Evolutionary conservation across 164 flowering plant genomes (phyloP), one percentile per base, ranked within the genome.

Genomic region (Aristolochia contorta): DNA sequence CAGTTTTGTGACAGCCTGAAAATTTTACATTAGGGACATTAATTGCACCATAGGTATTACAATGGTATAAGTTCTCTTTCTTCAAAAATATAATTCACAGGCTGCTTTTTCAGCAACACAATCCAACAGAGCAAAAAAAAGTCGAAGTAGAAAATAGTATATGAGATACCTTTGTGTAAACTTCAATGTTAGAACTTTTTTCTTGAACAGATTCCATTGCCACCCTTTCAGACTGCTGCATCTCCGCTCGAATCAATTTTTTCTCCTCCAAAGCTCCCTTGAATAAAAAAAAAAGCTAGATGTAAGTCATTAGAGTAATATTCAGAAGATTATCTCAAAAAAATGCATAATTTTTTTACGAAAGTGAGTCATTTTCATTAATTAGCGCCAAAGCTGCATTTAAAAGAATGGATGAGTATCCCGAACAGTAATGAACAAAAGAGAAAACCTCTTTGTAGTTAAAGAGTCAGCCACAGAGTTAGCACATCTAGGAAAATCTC

Each of bases 261-360:
- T 81, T 86, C 75, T 86, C 94, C 75, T 84, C 96, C 52, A 91
- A 64, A 63, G 94, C 82, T 64, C 81, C 78, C 98, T 91, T 47
- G 24, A 48, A 22, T 10, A 22, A 53, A 16, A 53, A 53, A n/a
- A 18, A 12, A 50, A n/a, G 54, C 54, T 2, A 50, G 22, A 22
- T n/a, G 19, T 50, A 50, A 50, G 23, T 50, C 20, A 50, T 7
- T n/a, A 50, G 54, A 50, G 22, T 12, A 37, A 37, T 37, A 0
- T 8, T 37, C 12, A 4, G 1, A 10, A 3, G 12, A 37, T 37
- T 37, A 10, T 37, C 43, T 37, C 7, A 37, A 37, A 37, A 3
- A 10, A 10, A 10, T 3, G 43, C 43, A 37, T 37, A 37, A 8
- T 37, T 6, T 37, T 6, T n/a, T n/a, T n/a, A n/a, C n/a, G n/a